A percentile compares a stretch with the other conserved stretches of the same genome.
These are phyloP conservation scores for Aspergillus viridinutans DNA, from an alignment of 2,329 filamentous ascomycete genomes.

Conservation along the genomic window DNA sequence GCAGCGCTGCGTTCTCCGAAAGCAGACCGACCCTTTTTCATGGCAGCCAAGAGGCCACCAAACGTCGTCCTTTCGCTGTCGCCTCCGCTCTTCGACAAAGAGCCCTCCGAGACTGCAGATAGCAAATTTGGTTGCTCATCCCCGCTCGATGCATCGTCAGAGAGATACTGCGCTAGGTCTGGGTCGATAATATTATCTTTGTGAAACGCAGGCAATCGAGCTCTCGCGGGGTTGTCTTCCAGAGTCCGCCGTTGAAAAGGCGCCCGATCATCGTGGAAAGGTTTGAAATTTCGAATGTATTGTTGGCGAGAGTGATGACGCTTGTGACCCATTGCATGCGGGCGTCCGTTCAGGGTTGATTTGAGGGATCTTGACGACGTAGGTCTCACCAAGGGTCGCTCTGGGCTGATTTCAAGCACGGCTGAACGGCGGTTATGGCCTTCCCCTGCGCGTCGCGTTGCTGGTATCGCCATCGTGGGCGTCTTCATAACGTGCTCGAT, in stretches of 20 bases:
- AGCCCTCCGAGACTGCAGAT: conserved; percentile 63
- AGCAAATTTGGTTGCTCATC: conserved; percentile 90
- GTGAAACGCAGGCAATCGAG: conserved; percentile 83
- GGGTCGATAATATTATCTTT: conserved; percentile 98
- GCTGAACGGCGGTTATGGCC: conserved; percentile 80
- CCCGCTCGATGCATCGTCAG: conserved; percentile 86
- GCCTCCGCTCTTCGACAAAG: conserved; percentile 57
- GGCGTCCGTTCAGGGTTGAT: conserved; percentile 63
- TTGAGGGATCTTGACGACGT: conserved; percentile 87
- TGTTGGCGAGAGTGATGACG: conserved; percentile 86
- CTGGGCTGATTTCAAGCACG: conserved; percentile 82
- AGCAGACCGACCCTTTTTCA: conserved; percentile 70
- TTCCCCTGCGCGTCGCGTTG: conserved; percentile 63
- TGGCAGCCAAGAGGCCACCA: conserved; percentile 65
- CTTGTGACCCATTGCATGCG: conserved; percentile 76
- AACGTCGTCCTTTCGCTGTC: conserved; percentile 74
- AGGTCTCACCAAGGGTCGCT: conserved; percentile 75
- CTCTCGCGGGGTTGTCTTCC: conserved; percentile 62
- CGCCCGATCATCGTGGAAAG: conserved; percentile 70
- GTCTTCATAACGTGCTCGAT: conserved; percentile 46
- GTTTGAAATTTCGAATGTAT: conserved; percentile 70
- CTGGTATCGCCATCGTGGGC: conserved; percentile 63
- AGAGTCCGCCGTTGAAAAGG: conserved; percentile 76
- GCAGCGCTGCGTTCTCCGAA: conserved; percentile 70
- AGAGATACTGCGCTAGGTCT: conserved; percentile 91